These are phyloP conservation scores for Angophora floribunda DNA, from an alignment of 345 rosid species.

Conservation along the genomic window DNA sequence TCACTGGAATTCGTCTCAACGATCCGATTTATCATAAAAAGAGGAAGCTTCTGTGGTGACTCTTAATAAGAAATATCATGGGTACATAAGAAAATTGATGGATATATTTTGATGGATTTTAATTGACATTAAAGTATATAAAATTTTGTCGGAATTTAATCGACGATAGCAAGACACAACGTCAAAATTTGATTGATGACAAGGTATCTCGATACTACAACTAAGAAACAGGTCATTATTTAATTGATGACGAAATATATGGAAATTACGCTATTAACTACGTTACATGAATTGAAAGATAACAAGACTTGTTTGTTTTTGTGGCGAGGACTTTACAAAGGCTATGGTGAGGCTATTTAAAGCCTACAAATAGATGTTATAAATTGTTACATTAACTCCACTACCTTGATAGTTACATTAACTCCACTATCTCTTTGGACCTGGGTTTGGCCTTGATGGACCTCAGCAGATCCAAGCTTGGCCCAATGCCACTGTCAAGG, in stretches of 20 bases:
- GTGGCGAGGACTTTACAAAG: not conserved
- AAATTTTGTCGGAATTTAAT: no score
- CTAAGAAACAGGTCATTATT: not conserved
- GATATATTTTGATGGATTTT: not conserved
- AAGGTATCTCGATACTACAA: not conserved
- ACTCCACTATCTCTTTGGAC: not conserved
- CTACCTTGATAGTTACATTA: fast-evolving
- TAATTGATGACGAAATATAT: not conserved
- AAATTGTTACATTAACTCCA: fast-evolving
- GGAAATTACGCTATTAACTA: not conserved
- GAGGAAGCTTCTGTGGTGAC: not conserved
- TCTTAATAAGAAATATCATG: not conserved
- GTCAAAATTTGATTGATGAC: not conserved
- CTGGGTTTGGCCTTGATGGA: not conserved
- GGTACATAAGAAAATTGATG: not conserved
- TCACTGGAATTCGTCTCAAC: not conserved
- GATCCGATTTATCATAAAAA: not conserved
- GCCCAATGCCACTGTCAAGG: fast-evolving
- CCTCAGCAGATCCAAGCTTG: not conserved
- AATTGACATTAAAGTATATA: no score
- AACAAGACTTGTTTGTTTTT: not conserved
- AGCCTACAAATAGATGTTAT: no score
- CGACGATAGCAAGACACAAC: fast-evolving
- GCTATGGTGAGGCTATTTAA: not conserved
- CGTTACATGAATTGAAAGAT: no score